Conservation (phyloP, 225 moss, liverwort and hornwort species). For the Climacium dendroides region DNA sequence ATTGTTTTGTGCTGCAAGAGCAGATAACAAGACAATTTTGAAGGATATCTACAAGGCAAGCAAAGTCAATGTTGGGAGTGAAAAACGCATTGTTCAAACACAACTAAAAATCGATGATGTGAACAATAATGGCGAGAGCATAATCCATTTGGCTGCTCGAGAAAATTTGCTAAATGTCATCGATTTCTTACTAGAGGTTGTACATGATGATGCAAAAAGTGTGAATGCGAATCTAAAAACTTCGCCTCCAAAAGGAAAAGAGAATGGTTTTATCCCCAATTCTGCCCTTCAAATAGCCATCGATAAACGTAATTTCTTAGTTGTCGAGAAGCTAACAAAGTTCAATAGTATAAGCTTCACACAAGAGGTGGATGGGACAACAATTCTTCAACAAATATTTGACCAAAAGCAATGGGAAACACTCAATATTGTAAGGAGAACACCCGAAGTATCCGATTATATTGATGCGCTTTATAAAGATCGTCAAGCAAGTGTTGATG, state of each 20-base stretch:
- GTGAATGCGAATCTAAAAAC: background rate
- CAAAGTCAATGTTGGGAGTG: background rate
- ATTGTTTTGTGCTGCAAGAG: background rate
- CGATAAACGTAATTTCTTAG: accelerated
- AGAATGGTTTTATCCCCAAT: accelerated
- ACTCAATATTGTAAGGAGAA: background rate
- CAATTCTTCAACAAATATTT: background rate
- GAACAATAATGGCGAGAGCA: accelerated
- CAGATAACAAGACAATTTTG: background rate
- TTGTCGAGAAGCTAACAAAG: background rate
- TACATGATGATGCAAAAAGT: background rate
- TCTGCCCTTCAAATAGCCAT: background rate
- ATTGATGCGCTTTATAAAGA: background rate
- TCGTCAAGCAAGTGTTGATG: background rate
- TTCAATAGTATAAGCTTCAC: background rate
- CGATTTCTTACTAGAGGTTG: background rate
- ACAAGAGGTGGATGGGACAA: background rate
- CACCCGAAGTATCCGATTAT: background rate
- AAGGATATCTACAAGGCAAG: background rate
- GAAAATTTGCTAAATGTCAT: background rate
- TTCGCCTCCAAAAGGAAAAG: background rate
- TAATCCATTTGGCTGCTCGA: background rate
- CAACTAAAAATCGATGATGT: background rate
- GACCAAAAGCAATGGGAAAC: accelerated
- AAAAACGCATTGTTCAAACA: accelerated